Evolutionary conservation across 805 yeast genomes (phyloP), one percentile per base, ranked within the genome.

Genomic region (Metschnikowia proteae): DNA sequence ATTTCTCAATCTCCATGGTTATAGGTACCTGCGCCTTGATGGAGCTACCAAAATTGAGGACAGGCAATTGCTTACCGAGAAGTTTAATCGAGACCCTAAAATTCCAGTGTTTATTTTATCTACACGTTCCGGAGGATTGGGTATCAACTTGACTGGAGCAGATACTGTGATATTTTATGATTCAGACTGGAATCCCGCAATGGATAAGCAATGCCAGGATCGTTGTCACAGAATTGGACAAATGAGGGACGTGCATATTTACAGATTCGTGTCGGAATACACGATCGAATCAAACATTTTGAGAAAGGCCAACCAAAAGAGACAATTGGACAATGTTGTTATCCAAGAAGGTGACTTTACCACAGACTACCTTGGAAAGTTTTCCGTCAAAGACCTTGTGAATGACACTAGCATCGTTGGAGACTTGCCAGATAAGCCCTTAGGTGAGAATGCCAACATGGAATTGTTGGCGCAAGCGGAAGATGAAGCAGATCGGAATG

Each of bases 181-280:
- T 67, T 89, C 97, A 2, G 99, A 92, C 68, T 92, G 99, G 99
- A 94, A 94, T 63, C 99, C 99, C 2, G 96, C 98, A 1, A 94
- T 94, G 97, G 99, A 94, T 66, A 89, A 90, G 63, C 99, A 94
- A 68, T 94, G 99, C 70, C 99, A 94, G 68, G 99, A 94, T 69
- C 83, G 99, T 66, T 94, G 98, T 70, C 99, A 94, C 66, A 85
- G 99, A 74, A 94, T 94, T 65, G 99, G 99, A 5, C 99, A 94
- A 66, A 89, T 96, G 13, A 78, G 99, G 61, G 99, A 94, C 64
- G 99, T 94, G 32, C 99, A 94, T 66, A 94, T 94, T 49, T 94
- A 95, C 71, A 75, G 99, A 52, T 86, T 94, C 67, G 98, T 94
- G 26, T 87, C 96, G 27, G 99, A 94, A 69, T 89, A 81, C 70